Evolutionary conservation across 371 early-diverging fungal species (phyloP).

Genomic region (Quaeritorhiza haematococci): DNA sequence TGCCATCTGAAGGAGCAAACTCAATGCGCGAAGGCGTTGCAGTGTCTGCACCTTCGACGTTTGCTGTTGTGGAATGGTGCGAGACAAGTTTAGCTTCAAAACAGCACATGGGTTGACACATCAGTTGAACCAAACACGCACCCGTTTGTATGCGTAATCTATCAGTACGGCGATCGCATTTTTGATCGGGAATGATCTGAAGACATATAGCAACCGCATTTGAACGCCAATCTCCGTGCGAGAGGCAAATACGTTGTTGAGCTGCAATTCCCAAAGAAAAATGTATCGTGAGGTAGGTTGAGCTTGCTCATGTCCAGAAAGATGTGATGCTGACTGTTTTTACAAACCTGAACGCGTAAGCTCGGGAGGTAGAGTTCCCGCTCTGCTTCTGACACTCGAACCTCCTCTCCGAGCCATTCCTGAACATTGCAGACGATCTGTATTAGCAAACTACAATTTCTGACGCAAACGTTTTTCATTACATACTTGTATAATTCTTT

Average conservation of each 20-base stretch:
- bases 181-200: constrained; percentile 22
- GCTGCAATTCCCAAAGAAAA: not conserved
- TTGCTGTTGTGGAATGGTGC: constrained; percentile 7
- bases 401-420: constrained; percentile 17
- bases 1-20: constrained; percentile 45
- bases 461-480: not conserved
- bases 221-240: constrained; percentile 25
- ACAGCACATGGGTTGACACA: constrained; percentile 1
- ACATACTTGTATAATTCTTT: constrained; percentile 15
- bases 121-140: not conserved
- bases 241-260: constrained; percentile 17
- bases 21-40: constrained; percentile 44
- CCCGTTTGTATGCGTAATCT: constrained; percentile 37
- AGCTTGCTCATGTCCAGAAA: not conserved
- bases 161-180: constrained; percentile 33
- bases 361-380: constrained; percentile 38
- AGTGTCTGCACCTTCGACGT: constrained; percentile 29
- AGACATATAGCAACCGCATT: constrained; percentile 35
- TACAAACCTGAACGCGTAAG: constrained; percentile 30
- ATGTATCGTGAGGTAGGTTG: not conserved
- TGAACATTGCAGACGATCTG: not conserved
- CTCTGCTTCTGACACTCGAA: constrained; percentile 12
- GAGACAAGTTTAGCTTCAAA: not conserved
- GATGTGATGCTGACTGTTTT: not conserved
- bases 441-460: not conserved